These are phyloP conservation scores for Fusarium papillatum DNA, from an alignment of 2,329 filamentous ascomycete genomes.

Conservation along the genomic window DNA sequence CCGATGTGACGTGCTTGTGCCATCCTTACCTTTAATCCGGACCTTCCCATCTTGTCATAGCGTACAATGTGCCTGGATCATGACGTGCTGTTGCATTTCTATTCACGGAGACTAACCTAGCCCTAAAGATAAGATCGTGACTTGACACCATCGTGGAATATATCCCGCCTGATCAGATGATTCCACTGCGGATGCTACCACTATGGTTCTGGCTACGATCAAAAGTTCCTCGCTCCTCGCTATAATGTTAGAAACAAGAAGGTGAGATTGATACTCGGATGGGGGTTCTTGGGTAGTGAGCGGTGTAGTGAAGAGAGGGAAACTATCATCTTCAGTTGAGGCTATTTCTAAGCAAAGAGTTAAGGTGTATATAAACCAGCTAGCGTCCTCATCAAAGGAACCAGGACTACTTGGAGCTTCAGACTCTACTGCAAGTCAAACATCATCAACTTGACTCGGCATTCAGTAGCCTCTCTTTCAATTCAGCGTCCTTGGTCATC, in stretches of 20 bases:
- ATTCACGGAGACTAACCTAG: not conserved
- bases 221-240: not conserved
- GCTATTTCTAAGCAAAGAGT: not conserved
- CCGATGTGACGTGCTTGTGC: constrained; percentile 21
- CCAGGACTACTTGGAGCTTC: not conserved
- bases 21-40: constrained; percentile 4
- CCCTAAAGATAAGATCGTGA: not conserved
- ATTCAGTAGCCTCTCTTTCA: not conserved
- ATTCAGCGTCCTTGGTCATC: not conserved
- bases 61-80: not conserved
- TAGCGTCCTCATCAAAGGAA: not conserved
- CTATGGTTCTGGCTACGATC: not conserved
- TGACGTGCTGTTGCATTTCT: constrained; percentile 6
- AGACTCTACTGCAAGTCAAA: not conserved
- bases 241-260: not conserved
- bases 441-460: not conserved
- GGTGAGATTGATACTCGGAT: not conserved
- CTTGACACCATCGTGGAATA: not conserved
- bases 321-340: not conserved
- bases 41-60: constrained; percentile 31
- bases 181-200: not conserved
- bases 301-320: not conserved
- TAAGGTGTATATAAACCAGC: not conserved
- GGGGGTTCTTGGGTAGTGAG: not conserved
- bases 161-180: constrained; percentile 1